Base-by-base conservation (phyloP, 169 alveolate species). In the Plasmodium sp. region DNA sequence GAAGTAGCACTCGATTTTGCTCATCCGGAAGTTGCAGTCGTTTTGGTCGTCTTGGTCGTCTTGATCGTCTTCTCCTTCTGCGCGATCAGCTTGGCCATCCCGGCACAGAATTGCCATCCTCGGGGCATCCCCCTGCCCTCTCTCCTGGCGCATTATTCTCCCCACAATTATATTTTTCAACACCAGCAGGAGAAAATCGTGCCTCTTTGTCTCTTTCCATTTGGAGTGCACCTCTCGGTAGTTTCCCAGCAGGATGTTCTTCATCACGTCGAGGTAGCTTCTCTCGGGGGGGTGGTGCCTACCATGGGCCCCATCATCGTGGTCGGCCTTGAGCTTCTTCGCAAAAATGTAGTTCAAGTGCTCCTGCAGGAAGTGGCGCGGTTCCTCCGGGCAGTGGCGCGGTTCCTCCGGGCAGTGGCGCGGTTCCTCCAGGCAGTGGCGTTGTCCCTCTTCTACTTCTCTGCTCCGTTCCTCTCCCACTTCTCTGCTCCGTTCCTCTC, bases 191-290 rank as follows among this genome's bases (percentile, higher is more conserved):
- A 81, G 51, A 62, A 90, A 90, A 71, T 14, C 34, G 10, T 80
- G 31, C 36, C 36, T 33, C n/a, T 79, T 31, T 36, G 72, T 43
- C 3, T 81, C 39, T 14, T 81, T 82, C 51, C 90, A 81, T 18
- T 41, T 81, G 12, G 22, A 5, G 74, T 81, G 45, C 14, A 51
- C 94, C 22, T 81, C 83, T 80, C 12, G 34, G 39, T 80, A 71
- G 5, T 90, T 81, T 18, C 41, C 41, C 4, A 90, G 83, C 14
- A 88, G n/a, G 27, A 88, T 56, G 12, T 22, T n/a, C 36, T 88
- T 88, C 36, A 88, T 77, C 34, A 88, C 48, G 54, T 79, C 43
- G 12, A 54, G 45, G 81, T 36, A 86, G 27, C 34, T 74, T 34
- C 75, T 54, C 16, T 51, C 31, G 27, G 18, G 7, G 14, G 7